Evolutionary conservation across 2,329 filamentous ascomycete species (phyloP), one percentile per base, ranked within the genome.

Genomic region (Aspergillus clavatus): DNA sequence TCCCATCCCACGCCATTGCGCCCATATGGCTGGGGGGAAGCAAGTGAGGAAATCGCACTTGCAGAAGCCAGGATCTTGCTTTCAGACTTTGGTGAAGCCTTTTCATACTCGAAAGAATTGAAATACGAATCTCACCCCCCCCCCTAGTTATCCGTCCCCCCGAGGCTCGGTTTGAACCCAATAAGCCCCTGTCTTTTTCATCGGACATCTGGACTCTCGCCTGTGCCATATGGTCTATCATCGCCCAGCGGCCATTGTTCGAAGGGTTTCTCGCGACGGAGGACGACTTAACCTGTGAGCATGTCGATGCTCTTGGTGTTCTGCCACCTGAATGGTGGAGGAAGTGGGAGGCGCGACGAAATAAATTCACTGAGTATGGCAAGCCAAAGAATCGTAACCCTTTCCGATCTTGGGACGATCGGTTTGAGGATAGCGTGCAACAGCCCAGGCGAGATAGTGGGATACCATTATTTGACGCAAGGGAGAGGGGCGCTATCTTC

Each of bases 201-300:
- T 64, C 66, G 1, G 68, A 72, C 29, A 68, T 71, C 12, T 72
- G 67, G 69, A 67, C 61, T n/a, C 60, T 72, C 3, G 62, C 58
- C 0, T 71, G 63, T 42, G 43, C 59, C 0, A 67, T 72, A 22
- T 72, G 62, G 54, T 49, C 47, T 26, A 57, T 72, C 10, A 52
- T 73, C 8, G 61, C 54, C 5, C 52, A 60, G n/a, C 50, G 51
- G 31, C 44, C 60, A 14, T 49, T 67, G 24, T 61, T 67, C 28
- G 60, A 59, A 45, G 57, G 51, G 2, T 55, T 58, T 19, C 44
- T 65, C 8, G 50, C 56, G 3, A 55, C 53, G 1, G 52, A 56
- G 37, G 61, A 67, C 29, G 54, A 61, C 14, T 59, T 63, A 19
- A 61, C 57, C 14, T 47, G 52, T 10, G 54, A 67, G 45, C 60